A percentile compares a stretch with the other conserved stretches of the same genome.
Evolutionary conservation across 2,329 filamentous ascomycete genomes (phyloP).

Genomic region (Alternaria sp.): DNA sequence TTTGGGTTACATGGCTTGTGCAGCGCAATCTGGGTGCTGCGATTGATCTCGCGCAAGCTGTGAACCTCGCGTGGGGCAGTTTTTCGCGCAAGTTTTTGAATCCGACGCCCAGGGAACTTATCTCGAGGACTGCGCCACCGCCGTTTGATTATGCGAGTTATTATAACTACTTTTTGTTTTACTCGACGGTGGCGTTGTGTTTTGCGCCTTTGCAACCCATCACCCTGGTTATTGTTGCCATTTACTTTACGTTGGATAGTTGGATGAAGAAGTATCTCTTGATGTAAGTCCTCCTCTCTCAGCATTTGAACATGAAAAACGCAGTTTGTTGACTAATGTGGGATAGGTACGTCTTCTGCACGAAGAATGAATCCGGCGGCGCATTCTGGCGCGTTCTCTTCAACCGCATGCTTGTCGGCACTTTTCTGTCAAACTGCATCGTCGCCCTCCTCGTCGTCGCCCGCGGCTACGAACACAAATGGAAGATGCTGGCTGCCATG

Average conservation of each 20-base stretch:
- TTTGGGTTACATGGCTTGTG: slow-evolving; percentile 81
- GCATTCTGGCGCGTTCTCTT: slow-evolving; percentile 90
- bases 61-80: slow-evolving; percentile 84
- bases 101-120: slow-evolving; percentile 89
- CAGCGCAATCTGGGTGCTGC: slow-evolving; percentile 93
- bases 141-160: slow-evolving; percentile 95
- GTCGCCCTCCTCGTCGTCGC: slow-evolving; percentile 79
- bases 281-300: slow-evolving; percentile 59
- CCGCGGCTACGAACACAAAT: slow-evolving; percentile 58
- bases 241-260: slow-evolving; percentile 89
- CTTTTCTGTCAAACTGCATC: slow-evolving; percentile 79
- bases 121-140: slow-evolving; percentile 90
- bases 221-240: slow-evolving; percentile 81
- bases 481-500: slow-evolving; percentile 70
- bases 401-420: slow-evolving; percentile 89
- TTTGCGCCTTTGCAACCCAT: slow-evolving; percentile 88
- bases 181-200: slow-evolving; percentile 85
- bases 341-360: slow-evolving; percentile 78
- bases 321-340: background rate
- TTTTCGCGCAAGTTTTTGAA: slow-evolving; percentile 83
- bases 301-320: background rate
- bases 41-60: slow-evolving; percentile 90
- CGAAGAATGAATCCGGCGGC: slow-evolving; percentile 95
- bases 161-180: slow-evolving; percentile 98
- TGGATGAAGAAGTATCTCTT: slow-evolving; percentile 95